Evolutionary conservation across 2,329 filamentous ascomycete species (phyloP).

Genomic region (Podosphaera aphanis): DNA sequence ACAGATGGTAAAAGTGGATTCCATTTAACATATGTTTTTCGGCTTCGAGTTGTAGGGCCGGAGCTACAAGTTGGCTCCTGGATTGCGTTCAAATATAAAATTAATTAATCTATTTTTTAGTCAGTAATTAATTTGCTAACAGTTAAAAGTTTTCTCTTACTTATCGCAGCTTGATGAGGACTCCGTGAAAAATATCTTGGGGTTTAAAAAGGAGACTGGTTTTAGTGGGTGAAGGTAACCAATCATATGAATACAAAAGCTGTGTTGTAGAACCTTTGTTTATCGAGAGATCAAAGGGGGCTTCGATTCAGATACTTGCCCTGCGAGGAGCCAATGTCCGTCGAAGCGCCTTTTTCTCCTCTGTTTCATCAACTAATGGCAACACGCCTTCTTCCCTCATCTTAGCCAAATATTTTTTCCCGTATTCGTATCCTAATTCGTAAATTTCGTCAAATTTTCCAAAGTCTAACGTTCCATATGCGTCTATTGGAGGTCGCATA

Average conservation of each 20-base stretch:
- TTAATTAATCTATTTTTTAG: background rate
- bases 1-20: too few species aligned
- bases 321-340: slow-evolving; percentile 59
- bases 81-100: background rate
- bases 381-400: slow-evolving; percentile 60
- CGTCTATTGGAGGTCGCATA: slow-evolving; percentile 85
- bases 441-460: slow-evolving; percentile 96
- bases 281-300: background rate
- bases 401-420: slow-evolving; percentile 53
- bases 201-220: too few species aligned
- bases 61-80: too few species aligned
- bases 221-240: too few species aligned
- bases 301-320: slow-evolving; percentile 38
- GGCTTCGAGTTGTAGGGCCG: too few species aligned
- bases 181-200: too few species aligned
- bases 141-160: too few species aligned
- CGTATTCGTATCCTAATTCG: slow-evolving; percentile 65
- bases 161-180: too few species aligned
- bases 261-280: background rate
- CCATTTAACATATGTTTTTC: too few species aligned
- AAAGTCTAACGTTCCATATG: slow-evolving; percentile 87
- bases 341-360: slow-evolving; percentile 52
- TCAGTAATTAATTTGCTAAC: background rate
- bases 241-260: too few species aligned
- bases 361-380: slow-evolving; percentile 44